Percentiles rank a stretch among this genome's conserved stretches.
Conservation (phyloP, 345 rosid genomes). For the Salix udensis region DNA sequence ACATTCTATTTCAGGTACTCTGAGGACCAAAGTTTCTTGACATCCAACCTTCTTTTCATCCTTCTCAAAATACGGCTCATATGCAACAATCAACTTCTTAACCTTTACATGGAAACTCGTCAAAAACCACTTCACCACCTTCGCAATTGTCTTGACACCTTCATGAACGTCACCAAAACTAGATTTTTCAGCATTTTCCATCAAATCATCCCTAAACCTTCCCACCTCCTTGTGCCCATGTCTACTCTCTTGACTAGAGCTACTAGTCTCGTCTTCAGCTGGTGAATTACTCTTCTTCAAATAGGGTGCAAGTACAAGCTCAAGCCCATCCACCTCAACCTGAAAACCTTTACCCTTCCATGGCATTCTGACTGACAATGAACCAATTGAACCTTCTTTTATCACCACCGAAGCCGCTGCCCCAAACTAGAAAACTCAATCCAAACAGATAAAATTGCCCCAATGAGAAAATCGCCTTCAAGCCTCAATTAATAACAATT, state of each 20-base stretch:
- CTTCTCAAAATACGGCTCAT: constrained; percentile 51
- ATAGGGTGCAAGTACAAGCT: constrained; percentile 68
- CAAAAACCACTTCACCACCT: constrained; percentile 88
- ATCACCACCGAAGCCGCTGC: constrained; percentile 48
- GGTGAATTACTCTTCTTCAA: constrained; percentile 21
- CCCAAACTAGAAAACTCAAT: constrained; percentile 48
- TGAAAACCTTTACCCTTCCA: constrained; percentile 77
- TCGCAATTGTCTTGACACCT: constrained; percentile 94
- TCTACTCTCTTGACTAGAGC: constrained; percentile 32
- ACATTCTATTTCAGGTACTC: constrained; percentile 62
- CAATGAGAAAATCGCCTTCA: neutral
- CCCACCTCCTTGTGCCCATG: constrained; percentile 27
- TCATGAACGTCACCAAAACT: constrained; percentile 70
- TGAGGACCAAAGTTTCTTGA: constrained; percentile 54
- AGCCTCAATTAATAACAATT: neutral
- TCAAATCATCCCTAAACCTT: constrained; percentile 36
- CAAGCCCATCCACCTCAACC: constrained; percentile 88
- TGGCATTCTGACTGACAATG: constrained; percentile 73
- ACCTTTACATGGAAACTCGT: constrained; percentile 74
- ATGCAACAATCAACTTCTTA: constrained; percentile 71
- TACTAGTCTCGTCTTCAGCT: constrained; percentile 29
- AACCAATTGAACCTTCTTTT: constrained; percentile 90
- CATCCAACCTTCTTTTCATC: constrained; percentile 28
- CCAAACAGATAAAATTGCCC: constrained; percentile 2
- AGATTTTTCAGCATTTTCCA: constrained; percentile 33